Conservation (phyloP, 805 yeast species). For the Metschnikowia kunwiensis region DNA sequence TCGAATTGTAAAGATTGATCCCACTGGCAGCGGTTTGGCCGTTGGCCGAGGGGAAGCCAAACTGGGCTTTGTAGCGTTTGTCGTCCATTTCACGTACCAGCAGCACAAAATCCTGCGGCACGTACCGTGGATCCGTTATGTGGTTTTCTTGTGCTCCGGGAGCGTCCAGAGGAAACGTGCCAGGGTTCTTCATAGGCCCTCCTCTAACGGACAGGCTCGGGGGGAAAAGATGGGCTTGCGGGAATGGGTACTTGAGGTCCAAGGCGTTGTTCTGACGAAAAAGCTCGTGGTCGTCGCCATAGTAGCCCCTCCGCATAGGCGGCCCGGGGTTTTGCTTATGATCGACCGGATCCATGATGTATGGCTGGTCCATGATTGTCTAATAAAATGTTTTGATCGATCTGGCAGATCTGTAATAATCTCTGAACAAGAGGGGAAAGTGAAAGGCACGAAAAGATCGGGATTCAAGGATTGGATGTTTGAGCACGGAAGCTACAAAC, state of each 20-base stretch:
- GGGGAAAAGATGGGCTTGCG: slow-evolving; percentile 14
- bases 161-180: slow-evolving; percentile 2
- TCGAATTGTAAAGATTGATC: background rate
- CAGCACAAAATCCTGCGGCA: slow-evolving; percentile 15
- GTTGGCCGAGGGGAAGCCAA: slow-evolving; percentile 11
- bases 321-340: slow-evolving; percentile 10
- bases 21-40: slow-evolving; percentile 2
- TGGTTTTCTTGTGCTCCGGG: slow-evolving; percentile 8
- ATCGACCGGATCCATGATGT: slow-evolving; percentile 14
- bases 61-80: slow-evolving; percentile 13
- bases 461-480: too few relatives aligned
- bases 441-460: too few relatives aligned
- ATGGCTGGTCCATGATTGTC: slow-evolving; percentile 17
- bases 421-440: too few relatives aligned
- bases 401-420: too few relatives aligned
- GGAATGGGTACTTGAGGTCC: slow-evolving; percentile 17
- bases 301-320: slow-evolving; percentile 14
- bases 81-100: slow-evolving; percentile 17
- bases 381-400: too few relatives aligned
- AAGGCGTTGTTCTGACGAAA: slow-evolving; percentile 9
- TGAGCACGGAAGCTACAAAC: slow-evolving; percentile 2
- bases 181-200: slow-evolving; percentile 8
- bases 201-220: slow-evolving; percentile 14
- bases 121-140: slow-evolving; percentile 16
- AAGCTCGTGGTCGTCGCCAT: slow-evolving; percentile 16